Percentiles rank a stretch among this genome's conserved stretches.
Conservation (phyloP, 768 basidiomycete species). For the Podaxis sp. region DNA sequence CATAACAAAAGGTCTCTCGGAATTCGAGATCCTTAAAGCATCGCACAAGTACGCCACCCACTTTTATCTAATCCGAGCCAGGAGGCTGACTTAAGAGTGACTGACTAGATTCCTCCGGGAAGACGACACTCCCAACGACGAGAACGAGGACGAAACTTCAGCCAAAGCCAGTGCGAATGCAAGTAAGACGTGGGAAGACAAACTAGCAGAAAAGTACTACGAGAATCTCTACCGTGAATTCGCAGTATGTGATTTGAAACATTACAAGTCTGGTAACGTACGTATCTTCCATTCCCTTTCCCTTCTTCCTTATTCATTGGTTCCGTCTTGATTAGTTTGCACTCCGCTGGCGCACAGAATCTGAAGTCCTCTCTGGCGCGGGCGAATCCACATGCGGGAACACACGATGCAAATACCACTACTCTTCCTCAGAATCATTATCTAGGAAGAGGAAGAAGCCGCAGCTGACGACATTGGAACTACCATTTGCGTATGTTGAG, state of each 20-base stretch:
- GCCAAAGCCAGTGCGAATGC: neutral
- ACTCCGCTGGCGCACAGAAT: conserved; percentile 91
- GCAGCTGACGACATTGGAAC: conserved; percentile 73
- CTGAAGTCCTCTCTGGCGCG: conserved; percentile 81
- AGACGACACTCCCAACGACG: conserved; percentile 35
- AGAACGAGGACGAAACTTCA: conserved; percentile 29
- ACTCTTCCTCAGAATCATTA: conserved; percentile 22
- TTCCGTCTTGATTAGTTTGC: conserved; percentile 58
- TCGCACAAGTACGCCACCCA: conserved; percentile 57
- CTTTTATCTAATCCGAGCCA: neutral
- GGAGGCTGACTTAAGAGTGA: no score
- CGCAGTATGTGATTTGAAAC: conserved; percentile 90
- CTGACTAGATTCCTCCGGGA: conserved; percentile 72
- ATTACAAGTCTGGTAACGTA: conserved; percentile 91
- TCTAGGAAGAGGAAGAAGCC: conserved; percentile 22
- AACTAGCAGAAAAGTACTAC: conserved; percentile 88
- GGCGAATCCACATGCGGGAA: conserved; percentile 91
- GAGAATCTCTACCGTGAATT: conserved; percentile 87
- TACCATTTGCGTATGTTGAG: conserved; percentile 89
- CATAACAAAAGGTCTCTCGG: conserved; percentile 40
- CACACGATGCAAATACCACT: conserved; percentile 76
- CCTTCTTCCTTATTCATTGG: neutral
- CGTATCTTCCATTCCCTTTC: conserved; percentile 23
- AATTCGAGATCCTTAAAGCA: conserved; percentile 76
- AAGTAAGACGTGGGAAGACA: conserved; percentile 68